Conservation (phyloP, 306 rosid species). For the Lathyrus tuberosus region DNA sequence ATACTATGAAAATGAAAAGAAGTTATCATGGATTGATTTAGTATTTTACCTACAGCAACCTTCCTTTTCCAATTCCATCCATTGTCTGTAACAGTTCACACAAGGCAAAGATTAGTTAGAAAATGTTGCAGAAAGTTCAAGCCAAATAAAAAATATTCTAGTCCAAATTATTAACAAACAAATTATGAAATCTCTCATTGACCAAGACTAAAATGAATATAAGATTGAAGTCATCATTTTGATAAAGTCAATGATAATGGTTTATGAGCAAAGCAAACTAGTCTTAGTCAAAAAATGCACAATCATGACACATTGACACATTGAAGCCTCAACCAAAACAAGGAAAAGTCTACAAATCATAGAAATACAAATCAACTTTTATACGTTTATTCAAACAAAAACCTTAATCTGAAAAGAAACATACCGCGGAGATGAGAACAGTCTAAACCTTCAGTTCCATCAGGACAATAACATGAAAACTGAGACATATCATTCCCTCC, state of each 20-base stretch:
- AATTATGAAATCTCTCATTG: neutral
- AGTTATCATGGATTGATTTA: constrained; percentile 12
- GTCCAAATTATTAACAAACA: neutral
- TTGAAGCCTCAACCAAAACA: too few species aligned
- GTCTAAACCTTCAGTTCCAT: constrained; percentile 33
- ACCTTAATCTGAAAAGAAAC: neutral
- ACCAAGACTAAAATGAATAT: neutral
- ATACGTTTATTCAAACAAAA: too few species aligned
- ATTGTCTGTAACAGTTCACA: constrained; percentile 51
- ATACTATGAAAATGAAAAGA: neutral
- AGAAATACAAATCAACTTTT: too few species aligned
- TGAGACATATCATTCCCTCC: constrained; percentile 33
- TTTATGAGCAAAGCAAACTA: constrained; percentile 15
- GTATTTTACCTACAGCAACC: constrained; percentile 41
- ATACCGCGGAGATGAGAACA: constrained; percentile 40
- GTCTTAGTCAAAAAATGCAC: constrained; percentile 36
- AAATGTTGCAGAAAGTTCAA: neutral
- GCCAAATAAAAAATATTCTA: constrained; percentile 11
- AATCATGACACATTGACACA: neutral
- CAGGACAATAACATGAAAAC: constrained; percentile 44
- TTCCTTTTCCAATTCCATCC: constrained; percentile 39
- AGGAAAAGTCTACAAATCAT: too few species aligned
- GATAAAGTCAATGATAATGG: neutral
- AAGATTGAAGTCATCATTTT: neutral
- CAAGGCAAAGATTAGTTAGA: constrained; percentile 31